Evolutionary conservation across 83 land plant species (phyloP).

Genomic region (Thuja plicata): DNA sequence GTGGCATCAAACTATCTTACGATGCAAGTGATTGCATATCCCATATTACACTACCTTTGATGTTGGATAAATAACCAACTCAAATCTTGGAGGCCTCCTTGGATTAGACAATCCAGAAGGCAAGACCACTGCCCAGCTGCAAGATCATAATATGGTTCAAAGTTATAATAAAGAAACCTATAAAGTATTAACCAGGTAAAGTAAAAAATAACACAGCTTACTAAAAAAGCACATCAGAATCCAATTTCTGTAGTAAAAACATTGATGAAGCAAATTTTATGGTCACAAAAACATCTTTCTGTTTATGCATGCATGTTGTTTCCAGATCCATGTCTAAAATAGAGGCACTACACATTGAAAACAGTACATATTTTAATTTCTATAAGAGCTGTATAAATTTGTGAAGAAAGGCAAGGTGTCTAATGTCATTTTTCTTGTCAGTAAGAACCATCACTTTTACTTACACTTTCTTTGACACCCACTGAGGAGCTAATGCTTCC

Average conservation of each 20-base stretch:
- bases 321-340: not conserved
- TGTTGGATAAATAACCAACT: slow-evolving; percentile 81
- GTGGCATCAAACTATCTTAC: not conserved
- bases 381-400: not conserved
- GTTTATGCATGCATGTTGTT: not conserved
- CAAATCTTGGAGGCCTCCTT: slow-evolving; percentile 60
- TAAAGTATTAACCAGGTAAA: not conserved
- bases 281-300: not conserved
- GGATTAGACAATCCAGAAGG: slow-evolving; percentile 55
- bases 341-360: not conserved
- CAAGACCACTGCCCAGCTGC: slow-evolving; percentile 89
- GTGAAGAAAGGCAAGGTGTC: not conserved
- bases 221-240: not conserved
- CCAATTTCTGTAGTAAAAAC: not conserved
- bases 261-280: not conserved
- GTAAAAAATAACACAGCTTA: not conserved
- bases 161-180: not conserved
- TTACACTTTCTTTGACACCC: slow-evolving; percentile 78
- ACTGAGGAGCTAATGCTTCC: slow-evolving; percentile 66
- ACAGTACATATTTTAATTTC: not conserved
- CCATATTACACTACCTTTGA: slow-evolving; percentile 50
- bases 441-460: slow-evolving; percentile 7
- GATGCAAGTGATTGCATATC: not conserved
- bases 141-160: not conserved
- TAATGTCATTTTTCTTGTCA: not conserved